Percentiles rank a stretch among this genome's conserved stretches.
Evolutionary conservation across 495 filamentous ascomycete genomes (phyloP).

Genomic region (Aspergillus cavernicola): DNA sequence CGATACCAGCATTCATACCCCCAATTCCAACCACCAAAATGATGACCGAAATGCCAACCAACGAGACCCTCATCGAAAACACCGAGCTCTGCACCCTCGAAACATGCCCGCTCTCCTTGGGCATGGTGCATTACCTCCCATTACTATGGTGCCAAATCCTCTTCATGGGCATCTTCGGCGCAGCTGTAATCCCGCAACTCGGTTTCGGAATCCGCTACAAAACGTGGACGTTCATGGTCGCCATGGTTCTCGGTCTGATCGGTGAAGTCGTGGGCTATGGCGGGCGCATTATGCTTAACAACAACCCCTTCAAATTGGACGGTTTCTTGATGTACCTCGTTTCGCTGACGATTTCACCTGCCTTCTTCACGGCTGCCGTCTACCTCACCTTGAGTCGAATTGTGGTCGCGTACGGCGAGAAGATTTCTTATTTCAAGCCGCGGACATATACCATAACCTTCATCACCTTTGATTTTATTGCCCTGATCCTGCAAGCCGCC

Average conservation of each 20-base stretch:
- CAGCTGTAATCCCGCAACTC: slow-evolving; percentile 24
- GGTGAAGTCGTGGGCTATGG: slow-evolving; percentile 37
- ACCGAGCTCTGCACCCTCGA: neutral
- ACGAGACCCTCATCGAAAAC: slow-evolving; percentile 1
- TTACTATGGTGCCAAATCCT: neutral
- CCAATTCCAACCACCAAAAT: neutral
- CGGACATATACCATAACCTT: slow-evolving; percentile 52
- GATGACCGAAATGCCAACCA: slow-evolving; percentile 1
- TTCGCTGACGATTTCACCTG: slow-evolving; percentile 51
- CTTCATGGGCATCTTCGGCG: slow-evolving; percentile 22
- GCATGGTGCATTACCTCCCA: neutral
- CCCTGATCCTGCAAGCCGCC: slow-evolving; percentile 50
- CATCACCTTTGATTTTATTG: slow-evolving; percentile 50
- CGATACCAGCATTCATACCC: neutral
- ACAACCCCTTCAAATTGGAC: slow-evolving; percentile 30
- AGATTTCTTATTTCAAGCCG: slow-evolving; percentile 46
- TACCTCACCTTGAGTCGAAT: slow-evolving; percentile 56
- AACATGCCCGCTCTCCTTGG: neutral
- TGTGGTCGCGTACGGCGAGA: slow-evolving; percentile 46
- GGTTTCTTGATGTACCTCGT: slow-evolving; percentile 44
- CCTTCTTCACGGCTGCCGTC: slow-evolving; percentile 53
- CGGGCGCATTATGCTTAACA: slow-evolving; percentile 28
- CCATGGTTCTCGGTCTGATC: slow-evolving; percentile 24
- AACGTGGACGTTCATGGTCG: slow-evolving; percentile 29
- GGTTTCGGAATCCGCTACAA: slow-evolving; percentile 22